These are phyloP conservation scores for Euptelea pleiosperma DNA, from an alignment of 164 flowering plant genomes.

Conservation along the genomic window DNA sequence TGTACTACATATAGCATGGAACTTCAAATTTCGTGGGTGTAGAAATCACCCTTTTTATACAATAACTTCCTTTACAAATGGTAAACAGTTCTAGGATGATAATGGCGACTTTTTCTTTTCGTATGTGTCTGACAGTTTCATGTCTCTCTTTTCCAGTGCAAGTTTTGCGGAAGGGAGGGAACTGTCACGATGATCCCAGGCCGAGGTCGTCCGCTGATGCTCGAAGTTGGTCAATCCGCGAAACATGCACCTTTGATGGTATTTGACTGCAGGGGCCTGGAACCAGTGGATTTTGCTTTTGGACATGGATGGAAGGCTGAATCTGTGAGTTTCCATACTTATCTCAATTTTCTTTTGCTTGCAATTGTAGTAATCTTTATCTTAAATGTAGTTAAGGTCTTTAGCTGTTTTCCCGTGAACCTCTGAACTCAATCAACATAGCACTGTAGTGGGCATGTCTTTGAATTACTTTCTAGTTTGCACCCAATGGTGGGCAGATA, in stretches of 20 bases:
- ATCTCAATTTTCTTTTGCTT: too few relatives aligned
- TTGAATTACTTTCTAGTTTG: too few relatives aligned
- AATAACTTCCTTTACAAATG: background rate
- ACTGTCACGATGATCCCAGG: slow-evolving; percentile 68
- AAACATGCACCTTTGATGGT: slow-evolving; percentile 59
- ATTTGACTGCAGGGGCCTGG: slow-evolving; percentile 83
- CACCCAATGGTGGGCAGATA: too few relatives aligned
- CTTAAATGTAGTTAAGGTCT: too few relatives aligned
- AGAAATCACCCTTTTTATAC: background rate
- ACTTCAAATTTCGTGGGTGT: background rate
- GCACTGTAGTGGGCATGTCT: too few relatives aligned
- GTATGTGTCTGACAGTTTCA: background rate
- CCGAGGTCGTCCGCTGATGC: slow-evolving; percentile 55
- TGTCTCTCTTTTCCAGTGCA: slow-evolving; percentile 48
- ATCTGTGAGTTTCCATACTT: slow-evolving; percentile 80
- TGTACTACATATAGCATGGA: too few relatives aligned
- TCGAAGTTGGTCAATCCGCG: slow-evolving; percentile 36
- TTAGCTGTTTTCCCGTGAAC: too few relatives aligned
- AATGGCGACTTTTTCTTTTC: background rate
- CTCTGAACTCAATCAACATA: too few relatives aligned
- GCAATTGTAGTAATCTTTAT: too few relatives aligned
- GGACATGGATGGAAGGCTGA: slow-evolving; percentile 69
- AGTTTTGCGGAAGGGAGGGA: slow-evolving; percentile 82
- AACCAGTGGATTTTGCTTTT: slow-evolving; percentile 65
- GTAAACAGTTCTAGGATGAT: background rate